Conservation (phyloP, 371 early-diverging fungal species). For the Circinella minor region DNA sequence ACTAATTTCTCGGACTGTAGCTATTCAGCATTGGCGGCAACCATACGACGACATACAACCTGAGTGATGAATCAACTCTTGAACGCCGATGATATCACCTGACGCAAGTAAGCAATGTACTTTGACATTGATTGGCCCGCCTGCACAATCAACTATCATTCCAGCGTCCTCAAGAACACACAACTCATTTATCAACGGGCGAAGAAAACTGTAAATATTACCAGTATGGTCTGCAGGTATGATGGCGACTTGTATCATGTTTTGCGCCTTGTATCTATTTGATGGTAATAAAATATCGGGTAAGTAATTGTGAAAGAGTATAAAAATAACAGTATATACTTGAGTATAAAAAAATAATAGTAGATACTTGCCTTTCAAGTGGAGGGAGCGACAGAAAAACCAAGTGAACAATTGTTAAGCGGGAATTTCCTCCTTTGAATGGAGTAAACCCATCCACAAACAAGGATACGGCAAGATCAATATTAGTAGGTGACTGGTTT, state of each 20-base stretch:
- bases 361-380: conserved; percentile 4
- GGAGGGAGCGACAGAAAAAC: conserved; percentile 5
- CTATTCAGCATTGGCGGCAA: no score
- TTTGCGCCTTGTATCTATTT: conserved; percentile 9
- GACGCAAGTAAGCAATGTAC: not conserved
- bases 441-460: conserved; percentile 15
- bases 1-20: no score
- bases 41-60: no score
- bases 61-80: no score
- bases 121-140: not conserved
- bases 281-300: not conserved
- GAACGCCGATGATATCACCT: conserved; percentile 1
- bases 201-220: not conserved
- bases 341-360: no score
- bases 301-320: no score
- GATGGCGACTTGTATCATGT: conserved; percentile 12
- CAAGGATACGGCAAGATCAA: conserved; percentile 1
- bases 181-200: not conserved
- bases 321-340: no score
- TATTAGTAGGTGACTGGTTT: not conserved
- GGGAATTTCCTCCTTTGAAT: not conserved
- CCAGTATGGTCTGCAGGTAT: conserved; percentile 1
- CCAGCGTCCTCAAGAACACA: conserved; percentile 1
- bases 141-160: conserved; percentile 4
- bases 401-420: conserved; percentile 10